Evolutionary conservation across 2,329 filamentous ascomycete species (phyloP).

Genomic region (Verticillium zaregamsianum): DNA sequence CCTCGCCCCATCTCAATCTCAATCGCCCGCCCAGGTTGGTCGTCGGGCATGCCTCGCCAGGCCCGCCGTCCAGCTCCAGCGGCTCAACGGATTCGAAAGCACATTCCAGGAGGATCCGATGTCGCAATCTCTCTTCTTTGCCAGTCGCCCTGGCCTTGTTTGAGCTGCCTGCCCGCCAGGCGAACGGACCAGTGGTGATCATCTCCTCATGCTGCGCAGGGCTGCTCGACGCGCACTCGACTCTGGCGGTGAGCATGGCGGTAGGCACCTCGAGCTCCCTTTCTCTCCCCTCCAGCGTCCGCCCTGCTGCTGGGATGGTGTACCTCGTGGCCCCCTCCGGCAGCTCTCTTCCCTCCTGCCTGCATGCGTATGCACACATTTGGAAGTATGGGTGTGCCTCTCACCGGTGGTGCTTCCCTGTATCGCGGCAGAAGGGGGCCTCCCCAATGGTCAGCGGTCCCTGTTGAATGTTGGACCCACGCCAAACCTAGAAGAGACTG

Average conservation of each 20-base stretch:
- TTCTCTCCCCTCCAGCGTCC: not conserved
- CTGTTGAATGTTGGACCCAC: conserved; percentile 2
- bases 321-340: not conserved
- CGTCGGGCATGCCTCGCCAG: no score
- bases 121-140: not conserved
- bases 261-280: no score
- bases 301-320: not conserved
- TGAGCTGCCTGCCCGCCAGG: not conserved
- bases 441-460: not conserved
- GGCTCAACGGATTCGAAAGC: not conserved
- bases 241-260: not conserved
- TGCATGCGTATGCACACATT: not conserved
- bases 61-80: not conserved
- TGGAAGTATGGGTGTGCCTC: no score
- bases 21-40: no score
- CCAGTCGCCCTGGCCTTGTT: no score
- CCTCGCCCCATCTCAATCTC: no score
- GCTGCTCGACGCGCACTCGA: not conserved
- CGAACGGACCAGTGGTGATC: not conserved
- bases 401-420: not conserved
- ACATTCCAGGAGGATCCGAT: not conserved
- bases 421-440: not conserved
- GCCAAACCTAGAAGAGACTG: conserved; percentile 1
- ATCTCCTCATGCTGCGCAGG: not conserved
- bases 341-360: not conserved